A percentile compares a stretch with the other conserved stretches of the same genome.
phyloP scores from a whole-genome alignment of 768 basidiomycete species.

The Kwoniella europaea region DNA sequence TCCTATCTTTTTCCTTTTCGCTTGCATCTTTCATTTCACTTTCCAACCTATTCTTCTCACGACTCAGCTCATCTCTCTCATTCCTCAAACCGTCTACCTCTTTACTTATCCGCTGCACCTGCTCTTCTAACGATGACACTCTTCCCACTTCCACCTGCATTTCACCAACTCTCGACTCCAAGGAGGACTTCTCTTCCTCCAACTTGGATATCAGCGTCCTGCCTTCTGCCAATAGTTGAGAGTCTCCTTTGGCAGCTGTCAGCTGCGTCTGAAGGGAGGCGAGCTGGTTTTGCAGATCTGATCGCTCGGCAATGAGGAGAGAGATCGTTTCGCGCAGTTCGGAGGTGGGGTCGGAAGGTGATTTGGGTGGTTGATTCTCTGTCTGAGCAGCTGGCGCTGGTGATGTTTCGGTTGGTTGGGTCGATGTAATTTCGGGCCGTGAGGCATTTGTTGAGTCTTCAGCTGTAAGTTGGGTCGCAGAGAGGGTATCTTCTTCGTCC shows the following conservation, averaged over 20 bases:
- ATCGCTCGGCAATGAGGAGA: conserved; percentile 43
- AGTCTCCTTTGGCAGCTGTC: conserved; percentile 30
- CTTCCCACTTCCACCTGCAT: conserved; percentile 13
- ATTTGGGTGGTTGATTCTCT: not conserved
- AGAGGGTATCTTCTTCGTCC: conserved; percentile 1
- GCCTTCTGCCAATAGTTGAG: conserved; percentile 41
- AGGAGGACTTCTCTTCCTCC: conserved; percentile 39
- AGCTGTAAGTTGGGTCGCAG: not conserved
- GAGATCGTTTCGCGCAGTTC: conserved; percentile 48
- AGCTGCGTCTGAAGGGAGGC: conserved; percentile 28
- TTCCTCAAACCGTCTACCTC: conserved; percentile 19
- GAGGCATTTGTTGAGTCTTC: not conserved
- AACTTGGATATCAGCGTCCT: conserved; percentile 36
- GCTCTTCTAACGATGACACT: conserved; percentile 11
- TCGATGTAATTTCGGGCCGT: not conserved
- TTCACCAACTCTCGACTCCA: conserved; percentile 23
- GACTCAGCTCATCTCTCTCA: conserved; percentile 19
- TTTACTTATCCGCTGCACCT: conserved; percentile 13
- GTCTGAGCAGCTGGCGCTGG: not conserved
- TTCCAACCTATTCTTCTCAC: conserved; percentile 24
- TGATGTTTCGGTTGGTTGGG: not conserved
- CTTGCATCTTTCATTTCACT: conserved; percentile 18
- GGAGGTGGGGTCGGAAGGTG: conserved; percentile 24
- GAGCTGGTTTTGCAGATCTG: conserved; percentile 44
- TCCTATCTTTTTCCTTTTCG: conserved; percentile 24